Evolutionary conservation across 208 protist genomes (phyloP).

Genomic region (Strigomonas galati): DNA sequence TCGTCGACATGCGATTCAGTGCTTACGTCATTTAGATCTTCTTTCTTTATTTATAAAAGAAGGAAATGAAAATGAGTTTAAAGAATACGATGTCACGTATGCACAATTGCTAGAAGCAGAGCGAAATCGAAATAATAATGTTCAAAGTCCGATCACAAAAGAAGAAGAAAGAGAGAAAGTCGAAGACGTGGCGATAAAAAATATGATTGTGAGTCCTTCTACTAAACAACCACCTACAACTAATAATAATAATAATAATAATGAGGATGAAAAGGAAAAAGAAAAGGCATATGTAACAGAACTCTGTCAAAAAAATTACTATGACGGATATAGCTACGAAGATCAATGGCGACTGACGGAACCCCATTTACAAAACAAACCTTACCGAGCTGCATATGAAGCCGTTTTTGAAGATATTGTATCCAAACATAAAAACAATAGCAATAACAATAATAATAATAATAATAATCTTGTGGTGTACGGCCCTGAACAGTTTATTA

Average conservation of each 20-base stretch:
- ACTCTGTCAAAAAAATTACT: slow-evolving; percentile 15
- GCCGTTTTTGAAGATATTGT: slow-evolving; percentile 44
- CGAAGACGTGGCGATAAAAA: too few relatives aligned
- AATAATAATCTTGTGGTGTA: slow-evolving; percentile 22
- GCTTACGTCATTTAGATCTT: slow-evolving; percentile 48
- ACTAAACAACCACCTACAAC: too few relatives aligned
- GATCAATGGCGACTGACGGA: slow-evolving; percentile 72
- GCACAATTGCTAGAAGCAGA: not conserved
- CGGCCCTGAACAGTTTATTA: slow-evolving; percentile 38
- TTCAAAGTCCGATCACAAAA: too few relatives aligned
- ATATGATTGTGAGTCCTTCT: too few relatives aligned
- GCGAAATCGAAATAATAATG: too few relatives aligned
- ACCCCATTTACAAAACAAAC: slow-evolving; percentile 65
- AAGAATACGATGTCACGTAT: slow-evolving; percentile 17
- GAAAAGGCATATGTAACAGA: slow-evolving; percentile 21
- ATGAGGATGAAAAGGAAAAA: slow-evolving; percentile 23
- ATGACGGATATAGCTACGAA: slow-evolving; percentile 66
- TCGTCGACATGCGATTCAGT: slow-evolving; percentile 39
- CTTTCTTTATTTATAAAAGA: slow-evolving; percentile 35
- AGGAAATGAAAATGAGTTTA: slow-evolving; percentile 11
- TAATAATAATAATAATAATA: not conserved
- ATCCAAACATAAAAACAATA: not conserved
- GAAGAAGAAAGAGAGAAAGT: too few relatives aligned
- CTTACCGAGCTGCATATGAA: slow-evolving; percentile 50
- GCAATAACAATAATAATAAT: not conserved